A percentile compares a stretch with the other conserved stretches of the same genome.
These are phyloP conservation scores for Umbellularia californica DNA, from an alignment of 164 flowering plant species.

Conservation along the genomic window DNA sequence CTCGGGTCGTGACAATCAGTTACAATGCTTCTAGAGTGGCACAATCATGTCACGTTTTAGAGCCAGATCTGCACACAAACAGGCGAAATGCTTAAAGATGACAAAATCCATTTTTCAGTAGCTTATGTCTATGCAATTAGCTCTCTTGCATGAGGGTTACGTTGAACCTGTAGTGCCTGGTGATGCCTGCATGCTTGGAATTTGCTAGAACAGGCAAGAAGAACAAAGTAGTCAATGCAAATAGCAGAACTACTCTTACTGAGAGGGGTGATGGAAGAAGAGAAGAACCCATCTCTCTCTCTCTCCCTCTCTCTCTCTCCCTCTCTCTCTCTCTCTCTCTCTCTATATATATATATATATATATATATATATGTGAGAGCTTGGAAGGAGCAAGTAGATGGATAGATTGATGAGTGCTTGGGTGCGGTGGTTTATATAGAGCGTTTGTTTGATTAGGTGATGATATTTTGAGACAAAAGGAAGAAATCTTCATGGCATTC, in stretches of 20 bases:
- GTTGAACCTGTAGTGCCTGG: conserved; percentile 41
- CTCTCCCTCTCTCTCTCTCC: conserved; percentile 5
- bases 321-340: background rate
- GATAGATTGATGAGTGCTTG: background rate
- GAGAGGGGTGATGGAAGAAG: conserved; percentile 2
- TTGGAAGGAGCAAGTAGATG: too few relatives aligned
- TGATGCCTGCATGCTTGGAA: conserved; percentile 22
- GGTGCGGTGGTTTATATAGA: conserved; percentile 19
- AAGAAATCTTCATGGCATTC: background rate
- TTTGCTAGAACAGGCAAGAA: conserved; percentile 14
- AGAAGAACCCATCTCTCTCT: conserved; percentile 1
- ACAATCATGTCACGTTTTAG: conserved; percentile 55
- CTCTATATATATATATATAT: background rate
- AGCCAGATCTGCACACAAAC: conserved; percentile 37
- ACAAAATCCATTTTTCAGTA: background rate
- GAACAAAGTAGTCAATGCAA: conserved; percentile 10
- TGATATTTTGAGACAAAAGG: background rate
- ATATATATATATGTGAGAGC: background rate
- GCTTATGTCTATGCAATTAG: background rate
- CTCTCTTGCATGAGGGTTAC: conserved; percentile 7
- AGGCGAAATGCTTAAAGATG: background rate
- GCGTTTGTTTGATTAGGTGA: conserved; percentile 32
- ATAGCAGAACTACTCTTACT: background rate
- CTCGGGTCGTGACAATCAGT: too few relatives aligned
- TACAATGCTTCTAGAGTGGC: conserved; percentile 59